Base-by-base conservation (phyloP, 352 stramenopile species). In the Phytophthora agathidicida region DNA sequence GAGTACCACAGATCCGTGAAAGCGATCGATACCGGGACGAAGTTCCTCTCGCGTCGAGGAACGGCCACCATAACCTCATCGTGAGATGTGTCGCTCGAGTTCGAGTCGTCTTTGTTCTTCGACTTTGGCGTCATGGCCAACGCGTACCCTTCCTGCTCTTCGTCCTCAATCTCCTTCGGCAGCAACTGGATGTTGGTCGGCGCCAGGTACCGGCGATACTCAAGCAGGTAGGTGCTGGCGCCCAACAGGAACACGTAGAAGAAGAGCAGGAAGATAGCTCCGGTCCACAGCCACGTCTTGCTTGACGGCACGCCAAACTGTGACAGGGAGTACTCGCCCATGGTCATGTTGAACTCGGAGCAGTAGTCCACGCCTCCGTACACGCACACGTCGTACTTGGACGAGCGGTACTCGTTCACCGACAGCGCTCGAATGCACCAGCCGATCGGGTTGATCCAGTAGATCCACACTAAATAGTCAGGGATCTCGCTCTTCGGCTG, bases 391-490 rank as follows among this genome's bases (percentile, higher is more conserved):
- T 74, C 48, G 54, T 65, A 74, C 36, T 50, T 55, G 30, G 37
- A 48, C 49, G 54, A 35, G 27, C 57, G 57, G 63, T 78, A 85
- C 55, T 85, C 60, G 52, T 81, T 81, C 27, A 81, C 54, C 27
- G 50, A 54, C 11, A 82, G 38, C 24, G 69, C 65, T 16, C 74
- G 72, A 28, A 78, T 65, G 33, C 58, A 70, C 69, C 72, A 88
- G 11, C 55, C 54, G 45, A 88, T 71, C 3, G 79, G 79, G 44
- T 85, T 50, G 3, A 50, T 5, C 42, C 42, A 50, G 42, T 50
- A 50, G 17, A 50, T n/a, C 42, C 42, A 50, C 42, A 50, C 42
- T 16, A 50, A 19, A 27, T 50, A 50, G 42, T 50, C 42, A n/a
- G 42, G 42, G 19, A 50, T 50, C 26, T 38, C 27, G 42, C 27